phyloP scores from a whole-genome alignment of 1,139 yeast species.

The Candida sp. region DNA sequence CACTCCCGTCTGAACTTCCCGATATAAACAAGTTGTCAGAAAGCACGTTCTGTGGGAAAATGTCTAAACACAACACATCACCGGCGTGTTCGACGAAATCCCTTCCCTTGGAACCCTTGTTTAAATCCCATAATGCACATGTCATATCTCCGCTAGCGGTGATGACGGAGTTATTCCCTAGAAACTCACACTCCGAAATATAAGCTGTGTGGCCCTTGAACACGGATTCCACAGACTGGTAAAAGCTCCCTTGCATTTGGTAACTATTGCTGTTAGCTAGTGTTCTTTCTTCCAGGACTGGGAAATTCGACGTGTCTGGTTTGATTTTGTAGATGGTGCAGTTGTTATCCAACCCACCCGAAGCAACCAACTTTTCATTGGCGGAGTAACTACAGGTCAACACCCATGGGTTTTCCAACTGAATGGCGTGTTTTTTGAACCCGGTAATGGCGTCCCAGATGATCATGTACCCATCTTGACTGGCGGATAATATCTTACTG shows the following conservation, averaged over 20 bases:
- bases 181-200: constrained; percentile 74
- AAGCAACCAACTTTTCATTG: constrained; percentile 65
- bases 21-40: constrained; percentile 53
- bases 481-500: constrained; percentile 64
- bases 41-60: constrained; percentile 25
- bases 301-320: constrained; percentile 15
- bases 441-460: constrained; percentile 86
- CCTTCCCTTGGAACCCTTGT: constrained; percentile 55
- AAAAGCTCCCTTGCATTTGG: constrained; percentile 26
- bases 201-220: constrained; percentile 87
- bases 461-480: constrained; percentile 88
- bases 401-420: constrained; percentile 78
- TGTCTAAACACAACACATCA: constrained; percentile 67
- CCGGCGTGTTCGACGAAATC: constrained; percentile 81
- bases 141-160: constrained; percentile 90
- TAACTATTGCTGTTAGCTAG: constrained; percentile 8
- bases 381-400: constrained; percentile 78
- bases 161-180: constrained; percentile 53
- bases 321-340: constrained; percentile 70
- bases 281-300: constrained; percentile 9
- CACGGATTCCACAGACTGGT: constrained; percentile 52
- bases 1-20: constrained; percentile 79
- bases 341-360: constrained; percentile 84
- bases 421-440: constrained; percentile 70
- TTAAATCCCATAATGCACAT: constrained; percentile 80